Base-by-base conservation (phyloP, 2,329 filamentous ascomycete species). In the Lachnellula cervina region DNA sequence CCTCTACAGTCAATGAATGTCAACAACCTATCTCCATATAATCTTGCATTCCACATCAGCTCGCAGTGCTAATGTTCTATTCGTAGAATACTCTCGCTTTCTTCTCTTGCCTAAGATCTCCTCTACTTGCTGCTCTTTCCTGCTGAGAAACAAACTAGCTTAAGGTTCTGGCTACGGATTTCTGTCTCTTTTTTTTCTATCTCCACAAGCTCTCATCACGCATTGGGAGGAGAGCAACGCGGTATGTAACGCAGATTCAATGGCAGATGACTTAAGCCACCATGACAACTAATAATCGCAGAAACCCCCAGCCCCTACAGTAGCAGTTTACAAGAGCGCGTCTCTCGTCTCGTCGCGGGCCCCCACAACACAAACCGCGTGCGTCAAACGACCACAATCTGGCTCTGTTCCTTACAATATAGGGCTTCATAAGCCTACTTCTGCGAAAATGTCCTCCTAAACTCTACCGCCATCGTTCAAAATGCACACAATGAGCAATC, bases 401-500 rank as follows among this genome's bases (percentile, higher is more conserved):
- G 44, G 14, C 44, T 2, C 23, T n/a, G n/a, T 28, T 14, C 23
- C 23, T n/a, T 21, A 34, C 13, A 14, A 16, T 17, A 13, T 47
- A 16, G 6, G 13, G 21, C 23, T 25, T 17, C 44, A 14, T 32
- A 13, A 6, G 21, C 21, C 23, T 21, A 47, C 23, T 47, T 8
- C 42, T 21, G n/a, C 14, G 14, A 6, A 32, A 21, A 47, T 47
- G 44, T 47, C 13, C 28, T 16, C 5, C 2, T 47, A 47, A 21
- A 14, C 8, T 21, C 21, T 6, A 14, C 7, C 6, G 6, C 7
- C 13, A 28, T 32, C 44, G 40, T 49, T 28, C 23, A 28, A 16
- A 34, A 35, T 51, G 11, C 34, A 48, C 47, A 58, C 43, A 45
- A 67, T 66, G 63, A 62, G 57, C 57, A 56, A 40, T 46, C 54